Evolutionary conservation across 768 basidiomycete species (phyloP).

Genomic region (Leccinum barrowsii): DNA sequence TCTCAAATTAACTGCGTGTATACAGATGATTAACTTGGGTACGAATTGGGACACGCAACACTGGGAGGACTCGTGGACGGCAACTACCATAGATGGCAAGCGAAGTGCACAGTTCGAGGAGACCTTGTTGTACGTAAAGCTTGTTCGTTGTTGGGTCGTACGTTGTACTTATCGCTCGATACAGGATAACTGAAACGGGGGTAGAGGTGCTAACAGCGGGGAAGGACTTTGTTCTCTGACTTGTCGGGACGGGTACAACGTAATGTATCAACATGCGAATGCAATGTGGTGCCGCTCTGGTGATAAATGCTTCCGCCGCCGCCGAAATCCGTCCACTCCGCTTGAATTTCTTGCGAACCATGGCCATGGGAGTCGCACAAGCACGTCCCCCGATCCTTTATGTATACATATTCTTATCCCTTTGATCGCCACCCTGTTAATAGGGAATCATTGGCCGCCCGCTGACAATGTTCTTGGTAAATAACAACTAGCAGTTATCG

Average conservation of each 20-base stretch:
- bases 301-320: conserved; percentile 16
- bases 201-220: conserved; percentile 82
- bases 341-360: conserved; percentile 18
- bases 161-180: conserved; percentile 15
- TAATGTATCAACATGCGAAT: conserved; percentile 23
- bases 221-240: conserved; percentile 26
- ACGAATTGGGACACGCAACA: conserved; percentile 71
- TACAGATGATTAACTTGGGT: conserved; percentile 90
- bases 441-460: conserved; percentile 24
- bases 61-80: conserved; percentile 97
- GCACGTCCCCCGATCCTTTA: conserved; percentile 21
- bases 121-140: conserved; percentile 74
- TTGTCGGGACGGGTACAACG: conserved; percentile 13
- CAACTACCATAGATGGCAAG: conserved; percentile 87
- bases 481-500: conserved; percentile 24
- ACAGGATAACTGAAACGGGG: conserved; percentile 87
- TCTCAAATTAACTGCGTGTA: conserved; percentile 6
- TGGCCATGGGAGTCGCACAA: conserved; percentile 18
- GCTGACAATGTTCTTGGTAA: conserved; percentile 28
- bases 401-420: conserved; percentile 33
- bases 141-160: conserved; percentile 1
- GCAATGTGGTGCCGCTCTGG: conserved; percentile 7
- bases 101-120: conserved; percentile 97
- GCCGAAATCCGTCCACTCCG: conserved; percentile 15
- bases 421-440: conserved; percentile 23